A percentile compares a stretch with the other conserved stretches of the same genome.
These are phyloP conservation scores for Crithidia thermophila DNA, from an alignment of 208 protist species.

Conservation along the genomic window DNA sequence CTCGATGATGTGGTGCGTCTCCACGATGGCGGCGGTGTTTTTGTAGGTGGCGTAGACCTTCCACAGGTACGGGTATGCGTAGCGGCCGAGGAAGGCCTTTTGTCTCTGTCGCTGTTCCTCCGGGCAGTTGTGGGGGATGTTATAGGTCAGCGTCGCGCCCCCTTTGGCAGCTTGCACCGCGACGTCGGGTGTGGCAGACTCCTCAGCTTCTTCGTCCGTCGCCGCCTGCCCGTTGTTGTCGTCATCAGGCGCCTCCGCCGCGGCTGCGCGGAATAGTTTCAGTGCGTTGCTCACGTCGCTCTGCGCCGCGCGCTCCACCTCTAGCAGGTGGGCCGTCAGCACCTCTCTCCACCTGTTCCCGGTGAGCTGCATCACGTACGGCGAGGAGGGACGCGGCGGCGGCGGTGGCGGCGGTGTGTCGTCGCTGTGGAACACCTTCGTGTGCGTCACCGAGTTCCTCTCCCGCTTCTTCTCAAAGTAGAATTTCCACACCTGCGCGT, in stretches of 20 bases:
- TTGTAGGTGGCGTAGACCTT: slow-evolving; percentile 18
- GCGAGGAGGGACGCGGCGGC: background rate
- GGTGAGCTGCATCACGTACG: slow-evolving; percentile 11
- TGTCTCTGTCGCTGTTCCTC: slow-evolving; percentile 2
- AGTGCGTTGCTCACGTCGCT: slow-evolving; percentile 21
- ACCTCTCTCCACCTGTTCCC: slow-evolving; percentile 21
- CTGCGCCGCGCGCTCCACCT: slow-evolving; percentile 13
- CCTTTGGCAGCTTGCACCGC: background rate
- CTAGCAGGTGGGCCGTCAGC: background rate
- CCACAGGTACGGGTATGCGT: slow-evolving; percentile 34
- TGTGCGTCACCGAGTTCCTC: too few species aligned
- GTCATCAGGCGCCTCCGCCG: too few species aligned
- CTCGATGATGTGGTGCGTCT: slow-evolving; percentile 2
- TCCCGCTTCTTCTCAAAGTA: slow-evolving; percentile 28
- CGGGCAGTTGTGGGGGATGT: slow-evolving; percentile 6
- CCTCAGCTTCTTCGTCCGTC: background rate
- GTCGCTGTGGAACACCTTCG: too few species aligned
- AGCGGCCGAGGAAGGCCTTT: slow-evolving; percentile 18
- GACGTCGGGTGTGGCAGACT: background rate
- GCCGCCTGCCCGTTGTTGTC: too few species aligned
- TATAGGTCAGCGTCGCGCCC: slow-evolving; percentile 25
- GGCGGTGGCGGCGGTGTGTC: background rate
- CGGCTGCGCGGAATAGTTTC: too few species aligned
- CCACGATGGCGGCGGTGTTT: too few species aligned
- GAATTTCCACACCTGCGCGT: slow-evolving; percentile 35